Evolutionary conservation across 1,284 basidiomycete genomes (phyloP), one percentile per base, ranked within the genome.

Genomic region (Cutaneotrichosporon dermatis): DNA sequence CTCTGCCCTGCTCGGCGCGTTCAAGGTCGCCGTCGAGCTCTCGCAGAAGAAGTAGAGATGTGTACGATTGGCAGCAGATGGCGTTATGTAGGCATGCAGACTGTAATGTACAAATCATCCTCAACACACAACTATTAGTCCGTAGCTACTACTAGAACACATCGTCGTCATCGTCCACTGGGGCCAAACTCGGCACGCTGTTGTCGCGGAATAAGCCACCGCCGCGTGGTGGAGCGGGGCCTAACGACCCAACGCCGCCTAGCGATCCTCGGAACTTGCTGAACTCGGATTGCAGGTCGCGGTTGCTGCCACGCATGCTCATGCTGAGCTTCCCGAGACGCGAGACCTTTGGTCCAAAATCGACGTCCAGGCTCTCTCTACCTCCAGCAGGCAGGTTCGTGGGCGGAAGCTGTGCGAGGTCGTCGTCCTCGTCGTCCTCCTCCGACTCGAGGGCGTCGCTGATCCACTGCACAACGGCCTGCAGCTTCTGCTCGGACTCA

Each of bases 21-120:
- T 98, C 81, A 99, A 99, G 78, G 88, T 92, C 55, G 86, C 92
- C 0, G 89, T 97, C 4, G 91, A 96, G 68, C 72, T 84, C 2
- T 68, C 70, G 8, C 72, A 76, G 61, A 76, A 74, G 67, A 63
- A 63, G 58, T 48, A 44, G 51, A 25, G 25, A 25, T 25, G 25
- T 25, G 25, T 25, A 25, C 25, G 25, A 25, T 25, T 25, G 25
- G 25, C 25, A 25, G 25, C 25, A 25, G 25, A 25, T 25, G 25
- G 25, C 25, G 25, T 25, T 25, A 25, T 25, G 78, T 49, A 63
- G 58, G 46, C 57, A 58, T 58, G 45, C 51, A 58, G 54, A 54
- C 54, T 60, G 59, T 63, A 60, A 60, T 25, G 55, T 56, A 50
- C 40, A 36, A 25, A 16, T 43, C 33, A 35, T 50, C 16, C 35